Base-by-base conservation (phyloP, 306 rosid genomes). In the Malus orientalis region DNA sequence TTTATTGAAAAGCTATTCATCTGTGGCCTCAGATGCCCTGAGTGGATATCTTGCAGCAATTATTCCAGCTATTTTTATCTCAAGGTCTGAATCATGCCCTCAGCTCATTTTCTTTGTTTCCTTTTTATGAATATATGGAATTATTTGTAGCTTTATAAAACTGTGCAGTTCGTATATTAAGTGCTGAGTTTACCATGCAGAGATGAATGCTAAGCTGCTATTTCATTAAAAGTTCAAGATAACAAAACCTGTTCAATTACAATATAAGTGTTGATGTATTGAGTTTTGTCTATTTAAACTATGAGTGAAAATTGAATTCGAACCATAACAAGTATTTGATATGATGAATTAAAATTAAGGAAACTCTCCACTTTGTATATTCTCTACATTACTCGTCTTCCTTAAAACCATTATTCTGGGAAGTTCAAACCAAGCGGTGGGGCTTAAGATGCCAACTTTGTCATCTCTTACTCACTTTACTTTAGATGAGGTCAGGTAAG, bases 11-110 rank as follows among this genome's bases (percentile, higher is more conserved):
- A 90, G 86, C 85, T 95, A 83, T 85, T 87, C 88, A 69, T 92
- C 97, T 67, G 71, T 78, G 90, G 97, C 97, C 72, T 84, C 92
- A 11, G 97, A 95, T 81, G 91, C 90, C 76, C 49, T 95, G 78
- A 86, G 88, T 79, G 97, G 98, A 79, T 86, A 92, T 85, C 95
- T 81, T 69, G 89, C 84, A 1, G 81, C 79, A 67, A 80, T 95
- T 74, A 82, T 94, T 76, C 97, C 98, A 27, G 84, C 86, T 80
- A 86, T 95, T 81, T 95, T 92, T 77, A 44, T 90, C 73, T 95
- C 97, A 83, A 92, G 98, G 97, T 95, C 79, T 61, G 88, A 47
- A 77, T 74, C 47, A 69, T 59, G 70, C 74, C 57, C 80, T 75
- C 79, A 10, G 36, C 42, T 57, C 36, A 22, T 47, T 76, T 80